Evolutionary conservation across 2,329 filamentous ascomycete species (phyloP), one percentile per base, ranked within the genome.

Genomic region (Whalleya microplaca): DNA sequence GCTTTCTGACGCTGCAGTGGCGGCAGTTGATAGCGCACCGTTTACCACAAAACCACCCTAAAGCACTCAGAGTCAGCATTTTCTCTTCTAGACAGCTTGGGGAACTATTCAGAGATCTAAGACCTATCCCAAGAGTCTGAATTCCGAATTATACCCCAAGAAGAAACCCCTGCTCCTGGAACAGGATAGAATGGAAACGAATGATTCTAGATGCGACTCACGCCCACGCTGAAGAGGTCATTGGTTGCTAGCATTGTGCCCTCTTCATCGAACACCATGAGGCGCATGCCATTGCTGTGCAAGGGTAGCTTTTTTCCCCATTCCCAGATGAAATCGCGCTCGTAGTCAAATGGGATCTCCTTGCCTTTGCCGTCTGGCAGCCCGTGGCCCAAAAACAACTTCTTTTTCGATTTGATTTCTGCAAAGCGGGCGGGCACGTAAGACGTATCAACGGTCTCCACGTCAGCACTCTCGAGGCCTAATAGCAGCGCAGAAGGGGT

Each of bases 1-100:
- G 2, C 40, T 55, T 10, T 55, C 49, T 2, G 66, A 21, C 9
- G 66, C 58, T 0, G 65, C 61, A n/a, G 64, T 67, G 4, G 75
- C 62, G 16, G 72, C 71, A 21, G 76, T 78, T 8, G 78, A 80
- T 48, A 81, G 65, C 16, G 79, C 73, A 10, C 79, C 79, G 46
- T 81, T 81, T 50, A 81, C 79, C 40, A 81, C 79, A 51, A 81
- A 81, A 1, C 79, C 79, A n/a, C 79, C 79, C n/a, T n/a, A n/a
- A n/a, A n/a, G n/a, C n/a, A n/a, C n/a, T n/a, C n/a, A n/a, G n/a
- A n/a, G n/a, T n/a, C n/a, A n/a, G n/a, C n/a, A n/a, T n/a, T n/a
- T n/a, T n/a, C n/a, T n/a, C n/a, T n/a, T n/a, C n/a, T n/a, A n/a
- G n/a, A n/a, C n/a, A n/a, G n/a, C n/a, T n/a, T n/a, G n/a, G n/a